These are phyloP conservation scores for Aotearoamyces nothofagi DNA, from an alignment of 2,329 filamentous ascomycete genomes.

Conservation along the genomic window DNA sequence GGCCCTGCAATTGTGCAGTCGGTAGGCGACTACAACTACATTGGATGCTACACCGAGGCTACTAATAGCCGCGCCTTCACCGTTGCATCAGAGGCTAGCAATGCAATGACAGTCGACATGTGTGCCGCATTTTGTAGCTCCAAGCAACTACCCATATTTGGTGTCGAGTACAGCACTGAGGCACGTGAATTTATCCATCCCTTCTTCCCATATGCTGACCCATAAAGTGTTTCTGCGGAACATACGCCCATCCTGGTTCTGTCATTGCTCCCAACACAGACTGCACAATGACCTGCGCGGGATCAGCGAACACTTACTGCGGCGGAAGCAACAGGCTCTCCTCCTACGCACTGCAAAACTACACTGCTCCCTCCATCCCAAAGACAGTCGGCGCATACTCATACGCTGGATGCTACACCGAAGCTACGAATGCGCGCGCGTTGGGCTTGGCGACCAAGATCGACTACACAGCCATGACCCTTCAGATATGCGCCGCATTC, in stretches of 20 bases:
- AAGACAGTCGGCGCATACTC: background rate
- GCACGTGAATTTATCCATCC: too few relatives aligned
- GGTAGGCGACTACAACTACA: background rate
- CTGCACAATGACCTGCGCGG: slow-evolving; percentile 12
- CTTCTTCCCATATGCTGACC: too few relatives aligned
- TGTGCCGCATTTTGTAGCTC: background rate
- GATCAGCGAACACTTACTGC: slow-evolving; percentile 16
- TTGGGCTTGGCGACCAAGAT: background rate
- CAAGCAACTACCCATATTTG: background rate
- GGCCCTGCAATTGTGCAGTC: background rate
- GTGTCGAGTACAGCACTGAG: background rate
- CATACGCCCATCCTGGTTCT: slow-evolving; percentile 9
- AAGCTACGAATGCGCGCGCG: slow-evolving; percentile 3
- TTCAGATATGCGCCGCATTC: slow-evolving; percentile 1
- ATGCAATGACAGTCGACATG: slow-evolving; percentile 1
- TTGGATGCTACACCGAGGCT: background rate
- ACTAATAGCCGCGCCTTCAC: too few relatives aligned
- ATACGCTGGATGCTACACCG: slow-evolving; percentile 2
- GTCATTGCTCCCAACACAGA: slow-evolving; percentile 6
- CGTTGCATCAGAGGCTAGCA: too few relatives aligned
- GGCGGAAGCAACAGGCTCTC: slow-evolving; percentile 17
- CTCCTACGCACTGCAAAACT: slow-evolving; percentile 7
- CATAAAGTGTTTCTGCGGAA: slow-evolving; percentile 19
- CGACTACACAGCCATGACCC: slow-evolving; percentile 4
- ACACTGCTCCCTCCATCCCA: background rate